Evolutionary conservation across 768 basidiomycete genomes (phyloP).

Genomic region (Hericium erinaceus): DNA sequence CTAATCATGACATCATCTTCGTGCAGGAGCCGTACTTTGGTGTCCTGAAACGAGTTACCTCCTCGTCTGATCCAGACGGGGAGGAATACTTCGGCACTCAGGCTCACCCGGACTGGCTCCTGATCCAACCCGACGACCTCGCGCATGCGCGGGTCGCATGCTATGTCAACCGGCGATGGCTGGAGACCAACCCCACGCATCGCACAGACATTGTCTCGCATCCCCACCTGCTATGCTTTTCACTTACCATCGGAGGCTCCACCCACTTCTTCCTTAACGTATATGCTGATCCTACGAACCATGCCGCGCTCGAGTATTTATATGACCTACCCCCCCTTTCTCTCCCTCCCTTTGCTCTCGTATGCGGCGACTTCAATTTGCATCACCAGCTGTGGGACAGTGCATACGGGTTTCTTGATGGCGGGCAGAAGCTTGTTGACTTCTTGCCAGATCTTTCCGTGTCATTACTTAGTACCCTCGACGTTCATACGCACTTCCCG

Average conservation of each 20-base stretch:
- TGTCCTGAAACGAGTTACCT: background rate
- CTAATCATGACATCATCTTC: background rate
- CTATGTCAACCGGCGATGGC: background rate
- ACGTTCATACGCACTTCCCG: background rate
- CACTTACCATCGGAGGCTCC: background rate
- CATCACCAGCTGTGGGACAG: background rate
- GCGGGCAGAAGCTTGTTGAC: background rate
- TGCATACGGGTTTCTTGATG: background rate
- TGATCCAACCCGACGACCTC: background rate
- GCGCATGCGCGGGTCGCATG: background rate
- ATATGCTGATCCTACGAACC: background rate
- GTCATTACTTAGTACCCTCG: background rate
- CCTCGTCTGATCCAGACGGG: background rate
- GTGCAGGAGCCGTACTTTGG: background rate
- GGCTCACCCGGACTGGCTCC: background rate
- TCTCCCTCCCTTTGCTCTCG: too few species aligned
- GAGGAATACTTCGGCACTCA: background rate
- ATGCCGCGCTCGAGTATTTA: background rate
- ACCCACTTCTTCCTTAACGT: background rate
- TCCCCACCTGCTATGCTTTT: background rate
- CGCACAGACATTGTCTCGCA: background rate
- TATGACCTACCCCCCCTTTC: too few species aligned
- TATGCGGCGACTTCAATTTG: too few species aligned
- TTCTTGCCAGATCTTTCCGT: background rate
- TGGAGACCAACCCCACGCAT: background rate